Evolutionary conservation across 2,329 filamentous ascomycete species (phyloP), one percentile per base, ranked within the genome.

Genomic region (Ophiostoma sp.): DNA sequence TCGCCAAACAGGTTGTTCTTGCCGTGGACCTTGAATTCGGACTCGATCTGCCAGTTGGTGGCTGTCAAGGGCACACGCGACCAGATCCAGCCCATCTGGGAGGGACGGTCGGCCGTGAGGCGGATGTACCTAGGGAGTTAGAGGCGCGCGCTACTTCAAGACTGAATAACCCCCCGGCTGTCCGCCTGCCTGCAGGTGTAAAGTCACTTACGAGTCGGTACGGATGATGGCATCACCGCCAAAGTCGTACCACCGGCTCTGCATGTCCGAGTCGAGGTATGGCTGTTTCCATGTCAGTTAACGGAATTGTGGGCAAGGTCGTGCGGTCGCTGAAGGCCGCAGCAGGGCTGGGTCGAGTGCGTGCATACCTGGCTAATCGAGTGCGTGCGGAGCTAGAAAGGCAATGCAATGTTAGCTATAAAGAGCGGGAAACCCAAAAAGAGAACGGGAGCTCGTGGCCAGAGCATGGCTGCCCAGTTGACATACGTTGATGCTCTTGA

Each of bases 221-320:
- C 87, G 83, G 75, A 97, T 85, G 75, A 99, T 89, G 55, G 94
- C 92, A 81, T 97, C 93, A 76, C 94, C 95, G 77, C 95, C 95
- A 85, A 96, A 99, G 81, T 99, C 95, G 81, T 94, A 99, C 94
- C 95, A 99, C 77, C 95, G 89, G 81, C 92, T 97, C 81, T 96
- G 91, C 89, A 98, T 93, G 79, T 98, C 95, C 70, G 93, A 95
- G 81, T 99, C 95, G 74, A 99, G 87, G 80, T 97, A 99, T 71
- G 95, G 95, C 90, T 27, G 27, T 27, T 97, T 27, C 27, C 27
- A 27, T 27, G 27, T 27, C 27, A 27, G 27, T 27, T 27, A 27
- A 27, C 27, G 1, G 27, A 27, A 27, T 27, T 2, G 27, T 27
- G 27, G 27, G 27, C 27, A 27, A 27, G 27, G 41, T 60, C 7